Evolutionary conservation across 257 asterid species (phyloP), one percentile per base, ranked within the genome.

Genomic region (Primulina huaijiensis): DNA sequence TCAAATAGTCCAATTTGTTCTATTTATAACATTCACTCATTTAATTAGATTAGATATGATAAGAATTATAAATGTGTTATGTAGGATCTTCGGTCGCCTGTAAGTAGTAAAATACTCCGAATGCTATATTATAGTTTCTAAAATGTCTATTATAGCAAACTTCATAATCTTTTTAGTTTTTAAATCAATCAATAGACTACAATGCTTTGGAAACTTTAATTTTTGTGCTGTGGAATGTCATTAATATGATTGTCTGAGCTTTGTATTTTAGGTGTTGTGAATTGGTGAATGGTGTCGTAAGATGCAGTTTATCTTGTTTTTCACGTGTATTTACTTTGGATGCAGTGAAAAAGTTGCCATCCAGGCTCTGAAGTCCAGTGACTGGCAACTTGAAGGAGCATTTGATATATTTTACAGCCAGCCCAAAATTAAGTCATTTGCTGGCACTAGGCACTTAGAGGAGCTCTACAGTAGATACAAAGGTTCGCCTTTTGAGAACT

Each of bases 371-470:
- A 94, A 94, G 83, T 76, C 93, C 70, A 84, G 98, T 77, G 98
- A 89, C 70, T 94, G 98, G 98, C 94, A 89, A 74, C 87, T 91
- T 75, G 99, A 94, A 81, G 98, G 98, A 78, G 99, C 99, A 62
- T 94, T 94, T 70, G 97, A 94, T 73, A 70, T 85, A 61, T 94
- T 89, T 82, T 94, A 94, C 86, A 94, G 90, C 83, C 96, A 94
- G 73, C 85, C 96, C 34, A 92, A 88, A 11, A 29, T 79, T 67
- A 94, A 86, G 81, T 76, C 97, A 43, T 85, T 75, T 76, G 85
- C 97, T 69, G 97, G 91, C 77, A 80, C 96, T 10, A 91, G 96
- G 83, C 97, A 83, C 69, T 73, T 91, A 77, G 99, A 89, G 82
- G 97, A 92, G 83, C 96, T 91, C 66, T 94, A 84, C 90, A 86